A percentile compares a stretch with the other conserved stretches of the same genome.
Evolutionary conservation across 768 basidiomycete species (phyloP).

Genomic region (Rhizopogon roseolus): DNA sequence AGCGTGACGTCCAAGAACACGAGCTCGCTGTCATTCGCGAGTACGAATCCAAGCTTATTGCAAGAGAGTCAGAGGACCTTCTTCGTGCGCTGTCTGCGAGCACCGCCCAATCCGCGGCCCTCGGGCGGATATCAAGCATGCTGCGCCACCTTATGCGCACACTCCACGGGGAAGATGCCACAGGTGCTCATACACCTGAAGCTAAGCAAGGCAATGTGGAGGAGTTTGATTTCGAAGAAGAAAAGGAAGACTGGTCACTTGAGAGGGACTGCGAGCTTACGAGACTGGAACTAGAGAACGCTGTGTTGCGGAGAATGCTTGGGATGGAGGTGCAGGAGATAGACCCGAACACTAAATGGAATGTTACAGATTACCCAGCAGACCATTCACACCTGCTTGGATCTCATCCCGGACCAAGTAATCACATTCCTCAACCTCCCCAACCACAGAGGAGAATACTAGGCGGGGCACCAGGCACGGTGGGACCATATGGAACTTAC

Average conservation of each 20-base stretch:
- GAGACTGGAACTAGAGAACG: constrained; percentile 85
- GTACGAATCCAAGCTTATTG: constrained; percentile 82
- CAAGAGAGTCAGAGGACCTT: constrained; percentile 65
- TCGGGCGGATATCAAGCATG: constrained; percentile 64
- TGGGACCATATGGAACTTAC: constrained; percentile 41
- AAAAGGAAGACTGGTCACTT: constrained; percentile 63
- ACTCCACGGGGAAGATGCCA: constrained; percentile 59
- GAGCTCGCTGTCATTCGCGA: constrained; percentile 87
- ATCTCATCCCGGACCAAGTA: constrained; percentile 9
- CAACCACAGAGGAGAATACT: constrained; percentile 20
- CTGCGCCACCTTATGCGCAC: constrained; percentile 68
- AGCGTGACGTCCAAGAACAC: constrained; percentile 92
- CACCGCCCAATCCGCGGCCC: constrained; percentile 61
- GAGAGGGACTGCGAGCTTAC: constrained; percentile 90
- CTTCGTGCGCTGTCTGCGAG: constrained; percentile 52
- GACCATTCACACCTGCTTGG: constrained; percentile 13
- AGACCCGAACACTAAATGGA: background rate
- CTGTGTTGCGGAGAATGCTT: constrained; percentile 68
- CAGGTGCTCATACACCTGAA: constrained; percentile 10
- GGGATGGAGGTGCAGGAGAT: constrained; percentile 36
- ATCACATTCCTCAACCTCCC: background rate
- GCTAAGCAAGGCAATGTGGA: background rate
- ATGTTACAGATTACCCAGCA: constrained; percentile 5
- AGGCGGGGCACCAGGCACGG: constrained; percentile 30
- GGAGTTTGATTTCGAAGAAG: constrained; percentile 19